Conservation (phyloP, 768 basidiomycete genomes). For the Mrakia blollopis region DNA sequence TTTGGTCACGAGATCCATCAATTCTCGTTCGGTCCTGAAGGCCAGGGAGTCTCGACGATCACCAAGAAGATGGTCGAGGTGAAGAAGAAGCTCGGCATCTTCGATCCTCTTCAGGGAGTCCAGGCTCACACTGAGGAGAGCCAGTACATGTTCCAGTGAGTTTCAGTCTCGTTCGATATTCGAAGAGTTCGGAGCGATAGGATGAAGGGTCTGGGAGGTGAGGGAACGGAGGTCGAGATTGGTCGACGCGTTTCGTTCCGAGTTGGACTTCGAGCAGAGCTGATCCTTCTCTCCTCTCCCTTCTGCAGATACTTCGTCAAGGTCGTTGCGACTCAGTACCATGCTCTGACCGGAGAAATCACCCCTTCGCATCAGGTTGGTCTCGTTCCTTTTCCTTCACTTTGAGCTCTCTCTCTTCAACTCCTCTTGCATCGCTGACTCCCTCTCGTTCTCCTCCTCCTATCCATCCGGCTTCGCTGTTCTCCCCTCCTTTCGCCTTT, state of each 20-base stretch:
- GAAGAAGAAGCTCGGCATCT: constrained; percentile 63
- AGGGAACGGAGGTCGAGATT: not conserved
- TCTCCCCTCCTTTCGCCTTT: not conserved
- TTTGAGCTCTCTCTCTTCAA: constrained; percentile 48
- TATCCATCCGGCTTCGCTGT: constrained; percentile 64
- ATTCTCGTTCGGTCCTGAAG: constrained; percentile 69
- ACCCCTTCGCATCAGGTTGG: constrained; percentile 32
- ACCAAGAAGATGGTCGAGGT: constrained; percentile 53
- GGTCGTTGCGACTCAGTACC: constrained; percentile 92
- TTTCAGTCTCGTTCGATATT: not conserved
- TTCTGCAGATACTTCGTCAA: constrained; percentile 81
- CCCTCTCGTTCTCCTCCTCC: constrained; percentile 23
- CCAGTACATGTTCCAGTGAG: constrained; percentile 44
- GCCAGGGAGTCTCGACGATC: constrained; percentile 46
- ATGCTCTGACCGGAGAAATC: constrained; percentile 66
- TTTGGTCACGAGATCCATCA: constrained; percentile 83
- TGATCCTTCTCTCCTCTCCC: constrained; percentile 73
- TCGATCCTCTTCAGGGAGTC: constrained; percentile 65
- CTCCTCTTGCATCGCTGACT: constrained; percentile 3
- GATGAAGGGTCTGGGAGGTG: not conserved
- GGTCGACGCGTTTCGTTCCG: not conserved
- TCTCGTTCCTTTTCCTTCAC: not conserved
- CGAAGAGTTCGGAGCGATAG: not conserved
- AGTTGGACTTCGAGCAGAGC: constrained; percentile 33
- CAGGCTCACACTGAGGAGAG: constrained; percentile 50